Conservation (phyloP, 257 asterid species). For the Penstemon barbatus region DNA sequence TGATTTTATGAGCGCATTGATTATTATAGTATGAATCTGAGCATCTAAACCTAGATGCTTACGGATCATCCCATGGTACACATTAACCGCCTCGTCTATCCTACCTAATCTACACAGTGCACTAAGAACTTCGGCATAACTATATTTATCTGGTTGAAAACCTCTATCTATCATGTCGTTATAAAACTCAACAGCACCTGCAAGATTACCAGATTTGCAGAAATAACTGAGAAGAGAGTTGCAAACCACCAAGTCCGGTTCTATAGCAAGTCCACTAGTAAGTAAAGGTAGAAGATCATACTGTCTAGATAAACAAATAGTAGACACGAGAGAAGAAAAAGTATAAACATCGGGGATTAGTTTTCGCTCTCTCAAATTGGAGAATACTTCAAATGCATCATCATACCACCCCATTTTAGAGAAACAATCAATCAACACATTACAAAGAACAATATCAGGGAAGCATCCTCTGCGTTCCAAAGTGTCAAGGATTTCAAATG, state of each 20-base stretch:
- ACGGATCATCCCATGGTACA: conserved; percentile 55
- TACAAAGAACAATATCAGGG: conserved; percentile 71
- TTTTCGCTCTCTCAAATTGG: conserved; percentile 49
- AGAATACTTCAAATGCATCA: conserved; percentile 61
- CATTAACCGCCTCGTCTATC: conserved; percentile 55
- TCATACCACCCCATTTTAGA: conserved; percentile 68
- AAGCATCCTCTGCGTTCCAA: conserved; percentile 57
- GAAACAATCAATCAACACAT: conserved; percentile 67
- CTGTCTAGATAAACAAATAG: conserved; percentile 55
- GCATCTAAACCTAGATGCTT: conserved; percentile 40
- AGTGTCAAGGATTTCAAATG: conserved; percentile 49
- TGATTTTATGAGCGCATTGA: conserved; percentile 56
- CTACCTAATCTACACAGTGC: conserved; percentile 62
- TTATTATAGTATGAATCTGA: conserved; percentile 60
- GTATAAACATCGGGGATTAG: conserved; percentile 73
- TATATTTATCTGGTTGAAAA: conserved; percentile 66
- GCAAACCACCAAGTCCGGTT: conserved; percentile 77
- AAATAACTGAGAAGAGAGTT: conserved; percentile 66
- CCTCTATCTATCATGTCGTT: conserved; percentile 68
- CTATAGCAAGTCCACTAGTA: conserved; percentile 54
- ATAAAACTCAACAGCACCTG: conserved; percentile 66
- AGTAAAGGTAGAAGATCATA: conserved; percentile 62
- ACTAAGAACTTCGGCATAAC: conserved; percentile 57
- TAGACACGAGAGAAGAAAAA: conserved; percentile 54
- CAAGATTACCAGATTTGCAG: conserved; percentile 66